Evolutionary conservation across 2,329 filamentous ascomycete species (phyloP), one percentile per base, ranked within the genome.

Genomic region (Aureobasidium zeae): DNA sequence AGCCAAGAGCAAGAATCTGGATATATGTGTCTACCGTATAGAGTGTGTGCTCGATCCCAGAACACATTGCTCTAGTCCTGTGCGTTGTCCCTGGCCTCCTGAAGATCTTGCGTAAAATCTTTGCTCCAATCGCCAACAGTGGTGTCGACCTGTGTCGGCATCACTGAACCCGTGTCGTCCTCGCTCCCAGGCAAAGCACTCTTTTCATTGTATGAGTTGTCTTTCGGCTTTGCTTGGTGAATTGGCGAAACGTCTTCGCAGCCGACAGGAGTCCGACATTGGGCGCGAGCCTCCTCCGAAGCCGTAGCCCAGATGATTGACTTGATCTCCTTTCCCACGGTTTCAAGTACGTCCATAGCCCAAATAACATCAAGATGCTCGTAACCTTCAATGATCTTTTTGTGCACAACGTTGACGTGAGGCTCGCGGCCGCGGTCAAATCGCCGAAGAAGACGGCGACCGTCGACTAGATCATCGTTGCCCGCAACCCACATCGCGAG

Each of bases 361-460:
- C 89, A 95, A 26, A 96, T 78, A 2, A 95, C 86, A 63, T 95
- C 89, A 4, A 96, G 72, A 63, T 96, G 89, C 65, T 95, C 89
- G 59, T 94, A 94, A 34, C 82, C 85, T 2, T 85, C 78, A 31
- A 95, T 83, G 16, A 93, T 69, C 58, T 86, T 93, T 50, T 75
- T 74, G 63, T 94, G 84, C 4, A 94, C 84, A 4, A 95, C 66
- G 28, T 74, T 69, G 7, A 93, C 86, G 56, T 86, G 71, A 1
- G 89, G 89, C 61, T 96, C 89, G 19, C 84, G 71, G 0, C 83
- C 83, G 30, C 74, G 73, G 54, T 83, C 74, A 51, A 95, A 83
- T 1, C 89, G 73, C 15, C 76, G 70, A 2, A 95, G 67, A 7
- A 95, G 69, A 43, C 79, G 77, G 13, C 72, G 65, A 0, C 89